phyloP scores from a whole-genome alignment of 345 rosid species.

The Gossypium sturtianum region DNA sequence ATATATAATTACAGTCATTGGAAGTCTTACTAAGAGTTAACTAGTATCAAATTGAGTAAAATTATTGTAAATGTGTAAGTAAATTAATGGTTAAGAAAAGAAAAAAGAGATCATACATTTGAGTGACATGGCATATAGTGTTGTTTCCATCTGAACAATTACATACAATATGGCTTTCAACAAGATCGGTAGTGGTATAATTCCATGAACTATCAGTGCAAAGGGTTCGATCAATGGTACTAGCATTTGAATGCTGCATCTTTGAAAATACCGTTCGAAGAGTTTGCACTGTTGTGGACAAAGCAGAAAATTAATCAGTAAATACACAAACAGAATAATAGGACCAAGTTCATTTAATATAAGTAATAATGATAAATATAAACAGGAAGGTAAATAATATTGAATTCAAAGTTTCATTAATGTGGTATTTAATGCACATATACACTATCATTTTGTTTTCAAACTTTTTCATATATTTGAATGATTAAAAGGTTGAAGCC shows the following conservation, averaged over 20 bases:
- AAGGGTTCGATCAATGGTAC: conserved; percentile 24
- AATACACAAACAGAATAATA: neutral
- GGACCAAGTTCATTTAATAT: neutral
- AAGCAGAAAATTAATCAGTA: neutral
- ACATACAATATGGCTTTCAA: conserved; percentile 38
- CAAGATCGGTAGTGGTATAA: neutral
- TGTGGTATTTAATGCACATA: too few relatives aligned
- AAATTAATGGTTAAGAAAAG: neutral
- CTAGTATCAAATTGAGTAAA: neutral
- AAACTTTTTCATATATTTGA: too few relatives aligned
- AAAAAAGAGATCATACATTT: conserved; percentile 37
- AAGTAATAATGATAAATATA: neutral
- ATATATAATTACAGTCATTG: neutral
- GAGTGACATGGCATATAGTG: conserved; percentile 53
- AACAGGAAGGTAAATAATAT: neutral
- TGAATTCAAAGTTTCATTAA: too few relatives aligned
- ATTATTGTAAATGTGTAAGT: neutral
- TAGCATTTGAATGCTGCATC: conserved; percentile 29
- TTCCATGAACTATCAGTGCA: conserved; percentile 44
- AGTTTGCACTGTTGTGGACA: conserved; percentile 37
- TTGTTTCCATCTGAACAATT: conserved; percentile 31
- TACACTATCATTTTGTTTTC: too few relatives aligned
- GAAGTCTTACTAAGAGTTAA: neutral
- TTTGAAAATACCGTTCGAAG: conserved; percentile 40
- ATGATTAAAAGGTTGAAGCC: neutral